Conservation (phyloP, 805 yeast species). For the Saccharomycopsis guyanensis region DNA sequence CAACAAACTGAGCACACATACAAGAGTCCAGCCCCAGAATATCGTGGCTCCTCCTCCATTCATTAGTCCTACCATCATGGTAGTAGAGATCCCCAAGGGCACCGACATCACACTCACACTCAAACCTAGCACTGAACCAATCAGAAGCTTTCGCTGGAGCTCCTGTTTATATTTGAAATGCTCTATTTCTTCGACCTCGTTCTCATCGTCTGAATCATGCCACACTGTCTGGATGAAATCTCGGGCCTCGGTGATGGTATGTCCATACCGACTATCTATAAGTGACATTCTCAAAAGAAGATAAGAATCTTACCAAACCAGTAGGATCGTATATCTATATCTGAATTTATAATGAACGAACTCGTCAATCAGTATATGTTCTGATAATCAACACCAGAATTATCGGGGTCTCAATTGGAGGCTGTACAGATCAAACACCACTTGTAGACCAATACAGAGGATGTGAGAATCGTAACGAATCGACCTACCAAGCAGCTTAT, state of each 20-base stretch:
- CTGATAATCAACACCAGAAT: too few relatives aligned
- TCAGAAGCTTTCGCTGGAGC: conserved; percentile 58
- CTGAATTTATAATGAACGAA: too few relatives aligned
- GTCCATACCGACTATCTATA: too few relatives aligned
- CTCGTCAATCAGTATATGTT: too few relatives aligned
- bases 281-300: neutral
- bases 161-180: conserved; percentile 71
- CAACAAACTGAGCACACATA: conserved; percentile 53
- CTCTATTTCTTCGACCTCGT: conserved; percentile 52
- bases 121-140: conserved; percentile 63
- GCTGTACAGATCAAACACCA: too few relatives aligned
- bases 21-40: conserved; percentile 65
- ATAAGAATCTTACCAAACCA: neutral
- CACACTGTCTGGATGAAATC: neutral
- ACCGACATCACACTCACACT: conserved; percentile 81
- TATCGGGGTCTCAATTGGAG: too few relatives aligned
- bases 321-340: too few relatives aligned
- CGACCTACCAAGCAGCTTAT: too few relatives aligned
- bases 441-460: too few relatives aligned
- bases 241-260: neutral
- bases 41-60: conserved; percentile 77
- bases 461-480: too few relatives aligned
- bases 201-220: conserved; percentile 28
- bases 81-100: conserved; percentile 69
- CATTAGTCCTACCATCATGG: conserved; percentile 59